Percentiles rank a stretch among this genome's conserved stretches.
phyloP scores from a whole-genome alignment of 805 yeast genomes.

The Dipodascus geniculatus region DNA sequence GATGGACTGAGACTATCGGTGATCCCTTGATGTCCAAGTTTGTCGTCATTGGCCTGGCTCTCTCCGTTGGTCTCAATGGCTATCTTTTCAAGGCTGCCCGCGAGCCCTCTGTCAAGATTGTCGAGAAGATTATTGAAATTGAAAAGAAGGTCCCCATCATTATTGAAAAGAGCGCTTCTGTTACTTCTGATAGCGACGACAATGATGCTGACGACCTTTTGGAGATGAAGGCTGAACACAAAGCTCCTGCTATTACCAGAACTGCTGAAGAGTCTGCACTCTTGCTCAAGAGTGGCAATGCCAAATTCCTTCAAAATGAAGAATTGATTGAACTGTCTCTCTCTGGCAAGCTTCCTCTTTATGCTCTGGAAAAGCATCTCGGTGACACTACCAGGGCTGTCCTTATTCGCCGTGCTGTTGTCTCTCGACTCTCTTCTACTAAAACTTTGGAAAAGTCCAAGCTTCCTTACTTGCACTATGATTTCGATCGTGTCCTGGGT shows the following conservation, averaged over 20 bases:
- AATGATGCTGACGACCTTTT: constrained; percentile 27
- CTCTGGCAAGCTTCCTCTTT: constrained; percentile 74
- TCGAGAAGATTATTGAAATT: constrained; percentile 23
- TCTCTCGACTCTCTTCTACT: constrained; percentile 70
- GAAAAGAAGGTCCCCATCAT: constrained; percentile 23
- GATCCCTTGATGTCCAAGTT: constrained; percentile 74
- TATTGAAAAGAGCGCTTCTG: constrained; percentile 14
- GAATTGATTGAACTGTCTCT: constrained; percentile 66
- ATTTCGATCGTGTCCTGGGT: constrained; percentile 92
- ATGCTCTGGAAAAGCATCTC: constrained; percentile 88
- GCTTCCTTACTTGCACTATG: constrained; percentile 74
- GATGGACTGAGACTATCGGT: constrained; percentile 55
- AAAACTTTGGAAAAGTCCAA: constrained; percentile 61
- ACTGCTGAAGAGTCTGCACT: constrained; percentile 49
- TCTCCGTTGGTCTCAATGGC: constrained; percentile 70
- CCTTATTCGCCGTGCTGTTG: constrained; percentile 81
- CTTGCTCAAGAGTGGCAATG: constrained; percentile 58
- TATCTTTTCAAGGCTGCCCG: constrained; percentile 77
- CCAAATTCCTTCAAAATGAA: constrained; percentile 51
- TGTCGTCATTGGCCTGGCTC: constrained; percentile 56
- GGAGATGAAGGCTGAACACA: constrained; percentile 20
- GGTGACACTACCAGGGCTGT: constrained; percentile 90
- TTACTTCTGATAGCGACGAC: constrained; percentile 12
- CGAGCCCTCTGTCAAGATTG: constrained; percentile 20
- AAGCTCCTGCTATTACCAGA: constrained; percentile 12